These are phyloP conservation scores for Fragaria nilgerrensis DNA, from an alignment of 306 rosid species.

Conservation along the genomic window DNA sequence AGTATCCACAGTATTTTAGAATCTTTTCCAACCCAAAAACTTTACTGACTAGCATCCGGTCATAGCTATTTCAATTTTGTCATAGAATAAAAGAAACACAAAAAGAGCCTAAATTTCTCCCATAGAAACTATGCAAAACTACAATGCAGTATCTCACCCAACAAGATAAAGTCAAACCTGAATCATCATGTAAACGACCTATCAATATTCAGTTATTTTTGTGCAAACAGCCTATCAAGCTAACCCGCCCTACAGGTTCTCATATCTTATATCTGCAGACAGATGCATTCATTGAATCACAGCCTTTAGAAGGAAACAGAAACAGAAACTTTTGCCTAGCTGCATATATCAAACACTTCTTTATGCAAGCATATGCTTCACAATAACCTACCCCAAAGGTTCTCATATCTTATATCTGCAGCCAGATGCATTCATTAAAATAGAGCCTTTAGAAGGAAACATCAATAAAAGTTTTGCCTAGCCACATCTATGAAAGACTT, in stretches of 20 bases:
- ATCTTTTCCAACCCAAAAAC: neutral
- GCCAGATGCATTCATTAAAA: no score
- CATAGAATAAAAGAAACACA: neutral
- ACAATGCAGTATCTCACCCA: neutral
- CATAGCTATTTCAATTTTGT: neutral
- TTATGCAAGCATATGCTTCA: no score
- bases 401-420: no score
- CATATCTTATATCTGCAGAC: neutral
- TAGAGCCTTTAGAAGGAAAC: no score
- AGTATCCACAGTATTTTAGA: neutral
- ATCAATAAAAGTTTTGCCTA: no score
- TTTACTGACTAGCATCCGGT: neutral
- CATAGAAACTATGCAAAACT: neutral
- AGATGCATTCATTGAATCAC: neutral
- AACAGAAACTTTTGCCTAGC: neutral
- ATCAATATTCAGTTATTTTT: neutral
- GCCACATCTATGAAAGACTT: no score
- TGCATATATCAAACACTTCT: neutral
- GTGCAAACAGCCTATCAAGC: neutral
- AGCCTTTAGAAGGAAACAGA: slow-evolving; percentile 1
- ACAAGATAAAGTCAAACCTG: neutral
- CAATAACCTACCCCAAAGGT: no score
- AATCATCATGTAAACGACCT: neutral
- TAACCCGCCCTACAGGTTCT: neutral
- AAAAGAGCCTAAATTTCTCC: neutral